Percentiles rank a stretch among this genome's conserved stretches.
Evolutionary conservation across 345 rosid genomes (phyloP).

Genomic region (Populus nigra): DNA sequence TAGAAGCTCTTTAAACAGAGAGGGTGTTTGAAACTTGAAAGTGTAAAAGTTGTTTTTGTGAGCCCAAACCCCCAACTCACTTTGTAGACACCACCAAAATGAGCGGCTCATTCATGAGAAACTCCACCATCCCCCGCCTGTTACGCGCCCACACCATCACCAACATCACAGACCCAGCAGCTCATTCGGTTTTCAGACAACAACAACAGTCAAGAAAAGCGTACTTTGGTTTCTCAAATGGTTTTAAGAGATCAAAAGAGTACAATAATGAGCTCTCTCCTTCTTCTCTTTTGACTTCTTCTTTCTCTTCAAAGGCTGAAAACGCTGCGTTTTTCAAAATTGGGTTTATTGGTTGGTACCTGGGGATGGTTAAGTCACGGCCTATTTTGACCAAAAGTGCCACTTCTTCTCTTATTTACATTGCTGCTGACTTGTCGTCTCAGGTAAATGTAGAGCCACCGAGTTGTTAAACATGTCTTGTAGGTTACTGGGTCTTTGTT

Average conservation of each 20-base stretch:
- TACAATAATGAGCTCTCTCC: constrained; percentile 25
- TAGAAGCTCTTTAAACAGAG: too few relatives aligned
- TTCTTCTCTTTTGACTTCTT: constrained; percentile 23
- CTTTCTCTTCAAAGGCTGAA: constrained; percentile 29
- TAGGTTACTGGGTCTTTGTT: constrained; percentile 1
- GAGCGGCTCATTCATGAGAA: constrained; percentile 43
- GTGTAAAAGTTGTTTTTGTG: too few relatives aligned
- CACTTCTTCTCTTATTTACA: constrained; percentile 64
- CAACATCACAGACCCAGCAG: constrained; percentile 24
- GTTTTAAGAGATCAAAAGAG: constrained; percentile 31
- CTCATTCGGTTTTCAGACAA: constrained; percentile 21
- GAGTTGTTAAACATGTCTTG: background rate
- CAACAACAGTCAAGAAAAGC: constrained; percentile 20
- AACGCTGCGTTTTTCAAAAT: constrained; percentile 34
- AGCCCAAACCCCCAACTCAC: background rate
- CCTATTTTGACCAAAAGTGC: constrained; percentile 78
- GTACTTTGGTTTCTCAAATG: constrained; percentile 37
- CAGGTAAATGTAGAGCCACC: constrained; percentile 45
- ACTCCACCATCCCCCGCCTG: constrained; percentile 30
- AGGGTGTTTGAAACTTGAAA: too few relatives aligned
- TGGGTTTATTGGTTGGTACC: constrained; percentile 75
- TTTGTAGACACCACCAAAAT: constrained; percentile 12
- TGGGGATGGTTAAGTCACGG: constrained; percentile 75
- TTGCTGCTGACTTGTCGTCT: constrained; percentile 85
- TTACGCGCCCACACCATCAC: constrained; percentile 19